Base-by-base conservation (phyloP, 2,329 filamentous ascomycete species). In the Myriosclerotinia curreyana region DNA sequence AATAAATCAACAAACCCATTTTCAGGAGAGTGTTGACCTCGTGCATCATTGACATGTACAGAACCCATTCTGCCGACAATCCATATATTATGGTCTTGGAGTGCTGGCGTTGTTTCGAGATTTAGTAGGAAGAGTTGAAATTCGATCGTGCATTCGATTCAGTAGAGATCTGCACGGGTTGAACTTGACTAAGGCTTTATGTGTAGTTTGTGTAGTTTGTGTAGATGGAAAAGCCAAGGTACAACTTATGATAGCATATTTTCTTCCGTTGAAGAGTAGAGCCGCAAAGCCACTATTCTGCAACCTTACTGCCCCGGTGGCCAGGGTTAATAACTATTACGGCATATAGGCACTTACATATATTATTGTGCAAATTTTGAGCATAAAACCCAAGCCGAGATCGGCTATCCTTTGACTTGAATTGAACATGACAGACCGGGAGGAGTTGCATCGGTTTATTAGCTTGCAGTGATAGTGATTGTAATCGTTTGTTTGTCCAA, bases 1-100 rank as follows among this genome's bases (percentile, higher is more conserved):
- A 60, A 22, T 17, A 59, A 25, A 22, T 49, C 42, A 49, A 59
- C 55, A 59, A 59, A 59, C 31, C 28, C 55, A 48, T 59, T 59
- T 59, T 46, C 55, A 59, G 42, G 28, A n/a, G 58, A 60, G 36
- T 60, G 31, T 28, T 40, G 44, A 52, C 58, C 14, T 52, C 40
- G 56, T 60, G 38, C 28, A 42, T 67, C 62, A 49, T 67, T 62
- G 42, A 59, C 20, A 58, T 51, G 42, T 55, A 61, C 58, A 44
- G 40, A 67, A 40, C 53, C 61, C 66, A 67, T 67, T 46, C 31
- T 65, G 36, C 34, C 51, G n/a, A n/a, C n/a, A 55, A 38, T 25
- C 62, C 49, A 59, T 44, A 40, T 28, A 22, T 17, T 51, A 31
- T 11, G 34, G 12, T n/a, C 34, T 25, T 38, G n/a, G 11, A 36